These are phyloP conservation scores for Asterella californica DNA, from an alignment of 225 moss, liverwort and hornwort species.

Conservation along the genomic window DNA sequence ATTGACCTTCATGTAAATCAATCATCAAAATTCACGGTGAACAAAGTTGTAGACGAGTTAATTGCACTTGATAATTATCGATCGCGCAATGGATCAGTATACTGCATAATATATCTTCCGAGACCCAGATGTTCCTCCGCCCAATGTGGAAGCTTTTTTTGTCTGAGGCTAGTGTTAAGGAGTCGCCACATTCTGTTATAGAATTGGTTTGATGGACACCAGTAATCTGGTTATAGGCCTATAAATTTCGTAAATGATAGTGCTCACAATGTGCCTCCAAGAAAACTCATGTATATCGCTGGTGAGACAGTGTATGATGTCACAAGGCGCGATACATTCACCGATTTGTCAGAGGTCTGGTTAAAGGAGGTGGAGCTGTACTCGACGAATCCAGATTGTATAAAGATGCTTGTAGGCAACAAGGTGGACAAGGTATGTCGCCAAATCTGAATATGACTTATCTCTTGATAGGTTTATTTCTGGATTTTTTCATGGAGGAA, in stretches of 20 bases:
- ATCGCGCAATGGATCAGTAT: no score
- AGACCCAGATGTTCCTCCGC: no score
- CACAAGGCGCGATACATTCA: constrained; percentile 82
- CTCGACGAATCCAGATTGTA: constrained; percentile 81
- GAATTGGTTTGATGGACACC: no score
- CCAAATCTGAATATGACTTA: background rate
- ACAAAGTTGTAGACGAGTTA: no score
- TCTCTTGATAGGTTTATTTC: background rate
- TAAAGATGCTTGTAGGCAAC: constrained; percentile 95
- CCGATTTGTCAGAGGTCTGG: constrained; percentile 89
- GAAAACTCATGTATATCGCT: background rate
- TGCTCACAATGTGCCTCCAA: background rate
- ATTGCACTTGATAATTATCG: no score
- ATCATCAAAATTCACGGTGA: no score
- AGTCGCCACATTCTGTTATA: no score
- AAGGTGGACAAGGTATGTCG: constrained; percentile 65
- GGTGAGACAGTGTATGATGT: constrained; percentile 70
- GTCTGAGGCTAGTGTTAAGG: no score
- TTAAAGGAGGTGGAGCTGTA: constrained; percentile 84
- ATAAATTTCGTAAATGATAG: background rate
- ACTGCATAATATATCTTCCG: no score
- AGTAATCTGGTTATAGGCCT: background rate
- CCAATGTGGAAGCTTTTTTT: no score
- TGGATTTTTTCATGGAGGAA: background rate
- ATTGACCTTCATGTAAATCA: no score